Conservation (phyloP, 192 early-diverging fungal genomes). For the Entophlyctis helioformis region DNA sequence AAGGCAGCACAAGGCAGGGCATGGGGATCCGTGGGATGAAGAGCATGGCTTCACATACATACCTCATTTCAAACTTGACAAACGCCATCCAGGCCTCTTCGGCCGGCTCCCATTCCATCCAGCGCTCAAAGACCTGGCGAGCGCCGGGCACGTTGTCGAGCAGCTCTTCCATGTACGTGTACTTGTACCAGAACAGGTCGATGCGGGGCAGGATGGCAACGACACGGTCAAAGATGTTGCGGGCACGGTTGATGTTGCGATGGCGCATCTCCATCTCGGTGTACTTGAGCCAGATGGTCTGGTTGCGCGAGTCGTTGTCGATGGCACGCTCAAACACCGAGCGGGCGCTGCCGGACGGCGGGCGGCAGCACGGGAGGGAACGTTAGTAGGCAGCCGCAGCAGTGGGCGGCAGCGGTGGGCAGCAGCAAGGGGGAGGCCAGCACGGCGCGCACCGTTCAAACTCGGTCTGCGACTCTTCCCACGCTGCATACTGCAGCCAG, state of each 20-base stretch:
- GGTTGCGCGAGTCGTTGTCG: conserved; percentile 78
- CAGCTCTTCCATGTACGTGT: conserved; percentile 96
- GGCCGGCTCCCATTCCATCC: conserved; percentile 98
- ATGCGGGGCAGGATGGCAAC: conserved; percentile 70
- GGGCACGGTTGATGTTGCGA: conserved; percentile 81
- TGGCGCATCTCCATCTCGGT: conserved; percentile 98
- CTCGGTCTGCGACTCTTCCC: conserved; percentile 90
- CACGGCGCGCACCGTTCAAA: conserved; percentile 45
- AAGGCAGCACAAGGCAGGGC: too few species aligned
- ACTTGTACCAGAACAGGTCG: conserved; percentile 74
- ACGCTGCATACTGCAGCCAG: conserved; percentile 92
- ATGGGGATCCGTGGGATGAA: too few species aligned
- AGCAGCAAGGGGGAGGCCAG: too few species aligned
- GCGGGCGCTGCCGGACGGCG: conserved; percentile 12
- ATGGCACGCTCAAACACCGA: conserved; percentile 78
- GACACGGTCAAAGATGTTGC: conserved; percentile 91
- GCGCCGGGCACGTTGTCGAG: conserved; percentile 81
- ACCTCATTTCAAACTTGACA: conserved; percentile 85
- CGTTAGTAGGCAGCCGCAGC: too few species aligned
- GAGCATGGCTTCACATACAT: too few species aligned
- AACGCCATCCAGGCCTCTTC: conserved; percentile 90
- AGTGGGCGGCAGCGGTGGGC: too few species aligned
- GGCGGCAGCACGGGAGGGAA: too few species aligned
- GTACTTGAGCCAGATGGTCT: conserved; percentile 82
- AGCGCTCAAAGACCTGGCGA: conserved; percentile 91